Percentiles rank a stretch among this genome's conserved stretches.
Evolutionary conservation across 2,329 filamentous ascomycete genomes (phyloP).

Genomic region (Metarhizium robertsii): DNA sequence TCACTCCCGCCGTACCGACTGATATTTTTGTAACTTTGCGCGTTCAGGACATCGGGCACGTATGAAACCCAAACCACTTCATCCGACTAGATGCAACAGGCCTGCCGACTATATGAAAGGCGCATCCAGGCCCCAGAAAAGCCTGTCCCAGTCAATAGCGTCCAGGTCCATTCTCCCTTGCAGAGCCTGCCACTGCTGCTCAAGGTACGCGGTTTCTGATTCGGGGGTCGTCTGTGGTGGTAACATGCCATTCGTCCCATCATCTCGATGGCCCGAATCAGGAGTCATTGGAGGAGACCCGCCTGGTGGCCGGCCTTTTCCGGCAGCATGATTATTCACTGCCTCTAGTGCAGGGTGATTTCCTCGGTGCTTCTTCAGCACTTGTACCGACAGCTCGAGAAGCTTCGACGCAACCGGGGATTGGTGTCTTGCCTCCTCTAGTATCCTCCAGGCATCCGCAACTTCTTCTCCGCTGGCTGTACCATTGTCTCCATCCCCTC

Average conservation of each 20-base stretch:
- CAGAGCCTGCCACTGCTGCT: constrained; percentile 17
- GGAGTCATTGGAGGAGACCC: constrained; percentile 18
- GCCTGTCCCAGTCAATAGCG: constrained; percentile 24
- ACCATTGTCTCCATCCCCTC: constrained; percentile 13
- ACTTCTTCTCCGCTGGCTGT: constrained; percentile 16
- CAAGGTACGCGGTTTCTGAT: constrained; percentile 11
- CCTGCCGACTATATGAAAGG: constrained; percentile 17
- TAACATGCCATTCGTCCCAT: constrained; percentile 4
- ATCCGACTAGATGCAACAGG: neutral
- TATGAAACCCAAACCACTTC: neutral
- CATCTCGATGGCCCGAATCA: constrained; percentile 14
- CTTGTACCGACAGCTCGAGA: constrained; percentile 20
- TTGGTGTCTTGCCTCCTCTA: constrained; percentile 20
- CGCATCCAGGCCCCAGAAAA: constrained; percentile 25
- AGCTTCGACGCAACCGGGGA: constrained; percentile 20
- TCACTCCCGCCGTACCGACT: neutral
- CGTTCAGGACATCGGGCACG: neutral
- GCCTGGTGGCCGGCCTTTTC: neutral
- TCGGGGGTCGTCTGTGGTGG: constrained; percentile 7
- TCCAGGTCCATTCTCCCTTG: constrained; percentile 23
- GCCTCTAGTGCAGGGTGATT: constrained; percentile 14
- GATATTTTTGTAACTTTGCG: too few relatives aligned
- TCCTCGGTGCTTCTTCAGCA: constrained; percentile 22
- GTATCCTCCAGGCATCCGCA: constrained; percentile 22
- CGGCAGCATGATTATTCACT: constrained; percentile 9